These are phyloP conservation scores for Potentilla sterilis DNA, from an alignment of 306 rosid species.

Conservation along the genomic window DNA sequence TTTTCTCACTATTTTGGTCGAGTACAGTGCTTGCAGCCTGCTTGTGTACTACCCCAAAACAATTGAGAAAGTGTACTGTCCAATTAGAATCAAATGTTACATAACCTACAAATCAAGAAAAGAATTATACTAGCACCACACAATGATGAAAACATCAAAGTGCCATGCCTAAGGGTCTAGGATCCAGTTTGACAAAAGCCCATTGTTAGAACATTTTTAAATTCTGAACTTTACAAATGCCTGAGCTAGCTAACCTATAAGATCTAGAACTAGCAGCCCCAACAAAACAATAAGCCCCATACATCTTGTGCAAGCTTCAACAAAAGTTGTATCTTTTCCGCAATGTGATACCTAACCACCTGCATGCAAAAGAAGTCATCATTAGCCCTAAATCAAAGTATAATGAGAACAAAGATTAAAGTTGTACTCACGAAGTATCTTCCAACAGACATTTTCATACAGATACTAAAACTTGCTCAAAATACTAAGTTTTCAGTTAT, in stretches of 20 bases:
- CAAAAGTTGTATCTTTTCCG: slow-evolving; percentile 11
- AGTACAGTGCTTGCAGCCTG: background rate
- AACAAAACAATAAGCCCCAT: slow-evolving; percentile 1
- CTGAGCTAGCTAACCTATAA: slow-evolving; percentile 27
- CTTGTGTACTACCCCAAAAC: background rate
- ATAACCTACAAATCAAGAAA: slow-evolving; percentile 1
- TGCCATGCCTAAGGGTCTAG: slow-evolving; percentile 3
- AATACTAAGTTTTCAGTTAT: background rate
- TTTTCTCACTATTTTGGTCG: background rate
- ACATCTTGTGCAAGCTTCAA: slow-evolving; percentile 7
- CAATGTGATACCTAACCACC: slow-evolving; percentile 16
- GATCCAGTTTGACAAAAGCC: slow-evolving; percentile 19
- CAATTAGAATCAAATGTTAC: slow-evolving; percentile 5
- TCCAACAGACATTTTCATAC: background rate
- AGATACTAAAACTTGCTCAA: background rate
- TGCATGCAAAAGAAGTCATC: slow-evolving; percentile 13
- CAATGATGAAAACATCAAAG: slow-evolving; percentile 3
- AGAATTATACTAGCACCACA: slow-evolving; percentile 12
- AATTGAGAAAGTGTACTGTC: background rate
- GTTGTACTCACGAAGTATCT: background rate
- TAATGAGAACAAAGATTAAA: background rate
- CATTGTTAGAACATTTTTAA: slow-evolving; percentile 2
- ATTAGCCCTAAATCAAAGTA: background rate
- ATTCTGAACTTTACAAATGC: slow-evolving; percentile 22
- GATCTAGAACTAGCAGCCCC: slow-evolving; percentile 14